Evolutionary conservation across 148 eudicot species (phyloP).

Genomic region (Rhododendron ovatum): DNA sequence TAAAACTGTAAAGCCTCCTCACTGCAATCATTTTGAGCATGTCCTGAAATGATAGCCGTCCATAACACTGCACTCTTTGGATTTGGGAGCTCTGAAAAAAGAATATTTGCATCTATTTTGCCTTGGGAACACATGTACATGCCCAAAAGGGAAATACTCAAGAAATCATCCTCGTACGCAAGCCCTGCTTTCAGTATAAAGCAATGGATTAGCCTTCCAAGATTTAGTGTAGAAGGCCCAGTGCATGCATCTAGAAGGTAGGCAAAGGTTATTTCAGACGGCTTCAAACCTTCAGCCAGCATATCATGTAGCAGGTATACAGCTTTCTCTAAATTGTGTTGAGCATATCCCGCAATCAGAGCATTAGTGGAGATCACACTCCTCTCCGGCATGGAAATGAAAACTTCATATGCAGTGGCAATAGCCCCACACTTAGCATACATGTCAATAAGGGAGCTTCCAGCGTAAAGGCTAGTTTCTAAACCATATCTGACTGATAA

Average conservation of each 20-base stretch:
- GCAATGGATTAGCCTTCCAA: slow-evolving; percentile 78
- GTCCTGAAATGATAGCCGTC: slow-evolving; percentile 89
- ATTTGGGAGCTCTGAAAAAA: slow-evolving; percentile 61
- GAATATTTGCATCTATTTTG: slow-evolving; percentile 43
- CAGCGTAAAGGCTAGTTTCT: slow-evolving; percentile 64
- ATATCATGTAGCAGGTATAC: slow-evolving; percentile 43
- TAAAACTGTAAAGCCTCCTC: slow-evolving; percentile 61
- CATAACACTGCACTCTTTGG: slow-evolving; percentile 66
- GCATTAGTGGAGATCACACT: slow-evolving; percentile 71
- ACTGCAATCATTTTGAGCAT: slow-evolving; percentile 50
- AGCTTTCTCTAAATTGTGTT: slow-evolving; percentile 45
- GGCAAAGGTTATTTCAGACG: slow-evolving; percentile 80
- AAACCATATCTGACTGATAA: slow-evolving; percentile 61
- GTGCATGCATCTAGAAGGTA: slow-evolving; percentile 66
- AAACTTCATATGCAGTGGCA: slow-evolving; percentile 51
- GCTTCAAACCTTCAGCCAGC: slow-evolving; percentile 51
- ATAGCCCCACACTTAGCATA: slow-evolving; percentile 73
- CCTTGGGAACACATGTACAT: slow-evolving; percentile 56
- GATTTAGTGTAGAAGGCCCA: slow-evolving; percentile 26
- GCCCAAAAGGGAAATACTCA: slow-evolving; percentile 71
- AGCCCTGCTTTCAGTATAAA: slow-evolving; percentile 53
- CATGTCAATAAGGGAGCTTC: slow-evolving; percentile 93
- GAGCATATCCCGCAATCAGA: slow-evolving; percentile 67
- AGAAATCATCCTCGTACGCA: slow-evolving; percentile 43
- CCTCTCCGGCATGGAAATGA: slow-evolving; percentile 49